A percentile compares a stretch with the other conserved stretches of the same genome.
Conservation (phyloP, 169 alveolate genomes). For the Plasmodium coatneyi region DNA sequence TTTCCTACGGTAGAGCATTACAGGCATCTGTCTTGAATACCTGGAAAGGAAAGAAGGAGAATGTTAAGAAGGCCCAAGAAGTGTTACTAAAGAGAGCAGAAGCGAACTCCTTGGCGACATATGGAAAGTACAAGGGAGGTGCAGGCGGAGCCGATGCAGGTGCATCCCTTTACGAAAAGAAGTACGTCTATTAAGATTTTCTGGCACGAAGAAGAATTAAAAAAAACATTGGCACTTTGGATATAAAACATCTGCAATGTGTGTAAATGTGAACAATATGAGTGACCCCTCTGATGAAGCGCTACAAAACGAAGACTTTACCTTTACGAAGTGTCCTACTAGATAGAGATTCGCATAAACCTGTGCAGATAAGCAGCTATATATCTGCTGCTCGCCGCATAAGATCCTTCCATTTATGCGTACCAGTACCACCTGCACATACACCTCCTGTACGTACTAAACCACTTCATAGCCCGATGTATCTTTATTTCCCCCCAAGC, state of each 20-base stretch:
- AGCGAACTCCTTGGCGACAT: conserved; percentile 96
- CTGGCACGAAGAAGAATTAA: not conserved
- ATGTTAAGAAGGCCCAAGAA: conserved; percentile 95
- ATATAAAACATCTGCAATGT: not conserved
- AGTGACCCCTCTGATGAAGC: not conserved
- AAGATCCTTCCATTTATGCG: not conserved
- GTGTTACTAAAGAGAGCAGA: conserved; percentile 95
- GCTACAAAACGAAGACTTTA: not conserved
- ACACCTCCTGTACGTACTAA: not conserved
- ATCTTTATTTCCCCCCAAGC: not conserved
- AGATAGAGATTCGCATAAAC: not conserved
- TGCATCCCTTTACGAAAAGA: conserved; percentile 81
- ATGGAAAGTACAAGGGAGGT: conserved; percentile 79
- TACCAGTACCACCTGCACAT: not conserved
- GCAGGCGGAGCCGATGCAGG: conserved; percentile 81
- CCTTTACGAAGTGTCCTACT: not conserved
- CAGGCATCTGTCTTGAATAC: conserved; percentile 96
- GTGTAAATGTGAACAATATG: not conserved
- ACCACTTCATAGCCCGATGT: not conserved
- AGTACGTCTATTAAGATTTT: conserved; percentile 78
- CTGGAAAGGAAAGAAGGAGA: conserved; percentile 97
- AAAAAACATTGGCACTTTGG: not conserved
- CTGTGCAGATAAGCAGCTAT: not conserved
- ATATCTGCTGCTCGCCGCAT: not conserved
- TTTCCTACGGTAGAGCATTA: conserved; percentile 99